Percentiles rank a stretch among this genome's conserved stretches.
Evolutionary conservation across 2,329 filamentous ascomycete genomes (phyloP).

Genomic region (Ophiosphaerella korrae): DNA sequence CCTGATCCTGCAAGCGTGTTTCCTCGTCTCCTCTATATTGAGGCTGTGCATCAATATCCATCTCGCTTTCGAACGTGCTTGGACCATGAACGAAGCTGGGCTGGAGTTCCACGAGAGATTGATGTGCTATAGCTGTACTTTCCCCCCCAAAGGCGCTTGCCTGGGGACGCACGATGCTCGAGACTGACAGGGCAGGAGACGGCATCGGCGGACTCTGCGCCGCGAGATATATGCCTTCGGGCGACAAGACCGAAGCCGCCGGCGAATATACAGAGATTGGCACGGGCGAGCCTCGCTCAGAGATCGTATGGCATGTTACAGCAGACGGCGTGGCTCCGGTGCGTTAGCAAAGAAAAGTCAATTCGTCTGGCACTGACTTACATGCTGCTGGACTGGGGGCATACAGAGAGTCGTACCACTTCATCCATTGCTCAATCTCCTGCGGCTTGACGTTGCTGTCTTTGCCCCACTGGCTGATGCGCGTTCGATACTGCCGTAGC

Average conservation of each 20-base stretch:
- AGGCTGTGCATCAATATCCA: not conserved
- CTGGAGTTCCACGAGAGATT: conserved; percentile 9
- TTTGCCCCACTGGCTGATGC: conserved; percentile 19
- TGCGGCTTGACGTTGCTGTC: conserved; percentile 28
- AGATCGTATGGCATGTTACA: too few relatives aligned
- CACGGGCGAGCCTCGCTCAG: too few relatives aligned
- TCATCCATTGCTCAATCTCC: conserved; percentile 33
- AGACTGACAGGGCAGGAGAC: conserved; percentile 22
- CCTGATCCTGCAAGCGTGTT: conserved; percentile 13
- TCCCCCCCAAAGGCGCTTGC: conserved; percentile 19
- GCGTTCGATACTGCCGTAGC: conserved; percentile 13
- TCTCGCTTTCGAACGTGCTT: not conserved
- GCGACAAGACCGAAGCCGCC: conserved; percentile 1
- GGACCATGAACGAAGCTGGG: not conserved
- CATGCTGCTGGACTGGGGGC: conserved; percentile 21
- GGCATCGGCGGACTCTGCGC: conserved; percentile 10
- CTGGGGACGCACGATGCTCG: conserved; percentile 19
- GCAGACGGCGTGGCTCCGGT: too few relatives aligned
- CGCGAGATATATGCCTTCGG: not conserved
- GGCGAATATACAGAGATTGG: too few relatives aligned
- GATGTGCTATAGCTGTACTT: conserved; percentile 17
- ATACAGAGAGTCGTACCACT: conserved; percentile 15
- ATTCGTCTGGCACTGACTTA: conserved; percentile 8
- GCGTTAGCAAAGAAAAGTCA: too few relatives aligned
- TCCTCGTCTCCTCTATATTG: conserved; percentile 18